Conservation (phyloP, 805 yeast genomes). For the Saturnispora hagleri region DNA sequence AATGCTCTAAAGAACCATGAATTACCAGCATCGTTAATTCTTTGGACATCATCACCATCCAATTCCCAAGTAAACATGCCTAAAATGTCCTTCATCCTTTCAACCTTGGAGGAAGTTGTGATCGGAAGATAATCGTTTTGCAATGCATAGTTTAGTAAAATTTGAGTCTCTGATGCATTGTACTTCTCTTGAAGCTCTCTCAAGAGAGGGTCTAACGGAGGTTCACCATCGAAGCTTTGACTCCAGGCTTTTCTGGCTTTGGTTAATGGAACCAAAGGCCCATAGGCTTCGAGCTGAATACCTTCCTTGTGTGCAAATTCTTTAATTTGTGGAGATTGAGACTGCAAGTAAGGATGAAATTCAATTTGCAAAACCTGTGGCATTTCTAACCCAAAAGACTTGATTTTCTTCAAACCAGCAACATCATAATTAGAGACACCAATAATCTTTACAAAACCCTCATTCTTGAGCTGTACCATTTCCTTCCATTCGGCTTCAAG, state of each 20-base stretch:
- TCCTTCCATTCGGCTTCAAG: slow-evolving; percentile 41
- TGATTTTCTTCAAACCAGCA: slow-evolving; percentile 35
- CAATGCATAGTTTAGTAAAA: slow-evolving; percentile 37
- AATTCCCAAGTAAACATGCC: slow-evolving; percentile 29
- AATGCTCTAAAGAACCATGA: slow-evolving; percentile 19
- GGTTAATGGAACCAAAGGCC: slow-evolving; percentile 37
- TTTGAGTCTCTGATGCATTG: slow-evolving; percentile 30
- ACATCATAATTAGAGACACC: slow-evolving; percentile 49
- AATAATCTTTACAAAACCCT: slow-evolving; percentile 39
- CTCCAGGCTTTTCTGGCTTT: slow-evolving; percentile 19
- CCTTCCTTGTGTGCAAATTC: slow-evolving; percentile 28
- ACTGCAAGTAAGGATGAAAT: slow-evolving; percentile 53
- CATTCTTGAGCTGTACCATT: slow-evolving; percentile 38
- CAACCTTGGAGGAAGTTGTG: slow-evolving; percentile 36
- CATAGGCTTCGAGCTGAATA: slow-evolving; percentile 37
- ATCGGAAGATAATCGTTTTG: slow-evolving; percentile 36
- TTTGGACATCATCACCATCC: slow-evolving; percentile 23
- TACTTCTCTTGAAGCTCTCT: slow-evolving; percentile 28
- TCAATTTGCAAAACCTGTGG: slow-evolving; percentile 61
- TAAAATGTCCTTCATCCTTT: slow-evolving; percentile 32
- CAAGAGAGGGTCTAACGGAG: slow-evolving; percentile 28
- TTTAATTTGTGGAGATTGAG: slow-evolving; percentile 45
- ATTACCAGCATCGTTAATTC: slow-evolving; percentile 22
- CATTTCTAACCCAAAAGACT: slow-evolving; percentile 29
- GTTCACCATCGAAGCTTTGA: slow-evolving; percentile 6